These are phyloP conservation scores for Yamadazyma taylorii DNA, from an alignment of 1,139 yeast genomes.

Conservation along the genomic window DNA sequence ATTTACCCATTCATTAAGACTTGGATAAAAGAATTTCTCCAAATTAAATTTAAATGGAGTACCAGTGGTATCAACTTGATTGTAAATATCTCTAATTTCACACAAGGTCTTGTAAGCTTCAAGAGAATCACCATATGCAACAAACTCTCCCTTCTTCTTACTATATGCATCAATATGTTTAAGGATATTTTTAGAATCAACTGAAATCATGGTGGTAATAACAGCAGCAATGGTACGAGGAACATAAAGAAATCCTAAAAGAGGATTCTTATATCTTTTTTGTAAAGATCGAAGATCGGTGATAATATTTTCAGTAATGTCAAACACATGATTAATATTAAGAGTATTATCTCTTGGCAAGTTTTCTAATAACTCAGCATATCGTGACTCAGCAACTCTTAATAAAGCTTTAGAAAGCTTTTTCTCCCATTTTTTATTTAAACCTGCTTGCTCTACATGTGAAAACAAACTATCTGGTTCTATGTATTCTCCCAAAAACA, in stretches of 20 bases:
- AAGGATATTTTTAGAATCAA: conserved; percentile 63
- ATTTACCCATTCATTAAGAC: conserved; percentile 55
- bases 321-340: conserved; percentile 56
- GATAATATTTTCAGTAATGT: conserved; percentile 57
- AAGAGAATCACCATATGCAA: conserved; percentile 60
- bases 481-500: conserved; percentile 52
- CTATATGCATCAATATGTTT: conserved; percentile 52
- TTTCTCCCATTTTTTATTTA: conserved; percentile 52
- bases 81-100: conserved; percentile 55
- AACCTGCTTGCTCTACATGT: conserved; percentile 34
- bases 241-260: conserved; percentile 59
- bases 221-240: conserved; percentile 56
- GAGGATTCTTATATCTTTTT: conserved; percentile 59
- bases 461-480: conserved; percentile 49
- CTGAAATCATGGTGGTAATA: conserved; percentile 59
- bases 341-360: conserved; percentile 67
- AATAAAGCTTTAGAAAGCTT: conserved; percentile 49
- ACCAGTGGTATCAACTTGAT: conserved; percentile 45
- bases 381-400: conserved; percentile 56
- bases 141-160: conserved; percentile 32
- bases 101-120: conserved; percentile 57
- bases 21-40: conserved; percentile 62
- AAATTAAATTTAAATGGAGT: conserved; percentile 51
- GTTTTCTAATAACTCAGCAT: conserved; percentile 54
- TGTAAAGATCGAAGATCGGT: conserved; percentile 53